Base-by-base conservation (phyloP, 2,329 filamentous ascomycete species). In the Leptographium radiaticola region DNA sequence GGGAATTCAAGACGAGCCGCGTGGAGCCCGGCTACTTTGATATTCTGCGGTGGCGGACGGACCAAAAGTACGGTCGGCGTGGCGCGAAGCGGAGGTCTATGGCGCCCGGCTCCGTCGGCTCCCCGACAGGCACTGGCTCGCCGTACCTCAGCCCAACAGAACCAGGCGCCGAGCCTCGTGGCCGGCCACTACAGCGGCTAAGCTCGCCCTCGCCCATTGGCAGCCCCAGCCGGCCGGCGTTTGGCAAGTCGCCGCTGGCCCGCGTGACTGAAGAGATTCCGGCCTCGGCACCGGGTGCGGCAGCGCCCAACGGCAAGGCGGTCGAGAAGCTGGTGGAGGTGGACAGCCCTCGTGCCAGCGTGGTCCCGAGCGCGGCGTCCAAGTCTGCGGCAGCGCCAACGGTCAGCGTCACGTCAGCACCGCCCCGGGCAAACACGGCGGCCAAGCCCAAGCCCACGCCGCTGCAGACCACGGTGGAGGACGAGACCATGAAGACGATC, bases 1-100 rank as follows among this genome's bases (percentile, higher is more conserved):
- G 87, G 62, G 89, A 95, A 67, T 97, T 97, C 75, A 93, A 88
- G 75, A 79, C 84, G 52, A 81, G 86, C 60, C 88, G 88, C 53
- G 87, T 96, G 53, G 91, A 97, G 69, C 93, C 93, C 20, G 78
- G 84, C 31, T 98, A 97, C 68, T 83, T 98, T 65, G 91, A 95
- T 65, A 95, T 98, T 64, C 73, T 98, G 62, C 80, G 93, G 61
- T 97, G 93, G 89, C 84, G 93, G 65, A 84, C 86, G 71, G 93
- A 98, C 66, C 91, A 97, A 68, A 97, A 95, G 72, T 86, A 93
- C 67, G 91, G 91, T 49, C 78, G 93, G 56, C 73, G 76, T 38
- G 69, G 68, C 43, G 69, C 68, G 52, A 77, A 78, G 66, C 75
- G 81, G 56, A 76, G 69, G 58, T 83, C 80, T 1, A 70, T 70